Percentiles rank a stretch among this genome's conserved stretches.
These are phyloP conservation scores for Podaxis sp. DNA, from an alignment of 768 basidiomycete species.

Conservation along the genomic window DNA sequence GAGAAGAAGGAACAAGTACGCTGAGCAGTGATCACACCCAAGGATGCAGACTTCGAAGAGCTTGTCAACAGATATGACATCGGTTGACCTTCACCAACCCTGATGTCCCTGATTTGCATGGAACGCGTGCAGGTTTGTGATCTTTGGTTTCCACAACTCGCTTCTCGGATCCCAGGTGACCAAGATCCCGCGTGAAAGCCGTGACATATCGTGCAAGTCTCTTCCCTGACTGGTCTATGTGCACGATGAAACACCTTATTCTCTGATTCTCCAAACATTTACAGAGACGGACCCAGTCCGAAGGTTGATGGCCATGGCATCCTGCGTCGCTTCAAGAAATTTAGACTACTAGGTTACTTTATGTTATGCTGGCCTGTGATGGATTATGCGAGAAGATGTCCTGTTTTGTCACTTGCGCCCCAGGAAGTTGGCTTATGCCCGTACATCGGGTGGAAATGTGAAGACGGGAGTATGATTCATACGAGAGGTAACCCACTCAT, in stretches of 20 bases:
- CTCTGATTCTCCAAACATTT: background rate
- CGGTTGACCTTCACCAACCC: background rate
- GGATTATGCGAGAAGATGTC: slow-evolving; percentile 63
- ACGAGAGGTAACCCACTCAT: slow-evolving; percentile 17
- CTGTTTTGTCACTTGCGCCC: slow-evolving; percentile 70
- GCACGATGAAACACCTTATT: slow-evolving; percentile 42
- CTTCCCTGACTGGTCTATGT: slow-evolving; percentile 87
- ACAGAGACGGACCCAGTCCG: slow-evolving; percentile 45
- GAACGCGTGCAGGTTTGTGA: slow-evolving; percentile 70
- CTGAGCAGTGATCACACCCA: background rate
- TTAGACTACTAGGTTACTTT: slow-evolving; percentile 35
- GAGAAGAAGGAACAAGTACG: background rate
- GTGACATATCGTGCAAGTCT: slow-evolving; percentile 74
- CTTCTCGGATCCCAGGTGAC: slow-evolving; percentile 61
- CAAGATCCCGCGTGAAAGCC: slow-evolving; percentile 72
- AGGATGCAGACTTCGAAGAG: background rate
- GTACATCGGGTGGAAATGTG: slow-evolving; percentile 38
- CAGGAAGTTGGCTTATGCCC: slow-evolving; percentile 58
- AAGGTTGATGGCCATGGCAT: slow-evolving; percentile 86
- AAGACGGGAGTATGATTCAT: slow-evolving; percentile 5
- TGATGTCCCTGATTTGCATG: slow-evolving; percentile 60
- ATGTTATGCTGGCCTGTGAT: slow-evolving; percentile 48
- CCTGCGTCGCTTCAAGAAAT: slow-evolving; percentile 95
- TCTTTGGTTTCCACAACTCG: slow-evolving; percentile 64
- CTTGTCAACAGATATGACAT: background rate